Evolutionary conservation across 371 early-diverging fungal genomes (phyloP), one percentile per base, ranked within the genome.

Genomic region (Syncephalastrum contaminatum): DNA sequence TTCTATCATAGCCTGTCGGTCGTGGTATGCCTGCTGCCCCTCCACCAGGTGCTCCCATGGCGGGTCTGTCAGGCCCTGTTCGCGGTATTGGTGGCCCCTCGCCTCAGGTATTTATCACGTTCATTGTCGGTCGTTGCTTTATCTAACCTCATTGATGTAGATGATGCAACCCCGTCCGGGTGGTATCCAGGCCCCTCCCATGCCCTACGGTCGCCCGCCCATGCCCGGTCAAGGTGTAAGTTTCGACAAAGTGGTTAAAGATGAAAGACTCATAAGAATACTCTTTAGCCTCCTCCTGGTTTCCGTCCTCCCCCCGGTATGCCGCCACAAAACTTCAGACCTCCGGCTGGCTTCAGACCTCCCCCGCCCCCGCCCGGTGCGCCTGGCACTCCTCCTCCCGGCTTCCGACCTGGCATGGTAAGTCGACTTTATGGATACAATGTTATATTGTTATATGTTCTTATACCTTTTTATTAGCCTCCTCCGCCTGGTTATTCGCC

Each of bases 81-180:
- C 84, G 94, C 50, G 95, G 96, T 43, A 86, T 97, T 44, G 95
- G 97, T 56, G 97, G 93, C 45, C 95, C 97, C 51, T 89, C 91
- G 13, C 86, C 89, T 53, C 84, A 84, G 48, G 78, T 77, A 72
- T 68, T 66, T 63, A 16, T 10, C 15, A 27, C 12, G 30, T 43
- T 27, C 6, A 40, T 16, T 62, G 67, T 6, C 4, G 14, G n/a
- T 14, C 5, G 40, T 14, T 47, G 47, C 39, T 42, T 16, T 43
- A 27, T 12, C 12, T 12, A 30, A 30, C 22, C 41, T 44, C 10
- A 18, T 16, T 20, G 20, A 18, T 45, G 20, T 61, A 79, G 71
- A 83, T 84, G 87, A 90, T 90, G 89, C 80, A 85, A 56, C 87
- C 89, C 42, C 67, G 72, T 63, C 78, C 78, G 48, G 79, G 79